Evolutionary conservation across 768 basidiomycete species (phyloP).

Genomic region (Phaeotremella fagi): DNA sequence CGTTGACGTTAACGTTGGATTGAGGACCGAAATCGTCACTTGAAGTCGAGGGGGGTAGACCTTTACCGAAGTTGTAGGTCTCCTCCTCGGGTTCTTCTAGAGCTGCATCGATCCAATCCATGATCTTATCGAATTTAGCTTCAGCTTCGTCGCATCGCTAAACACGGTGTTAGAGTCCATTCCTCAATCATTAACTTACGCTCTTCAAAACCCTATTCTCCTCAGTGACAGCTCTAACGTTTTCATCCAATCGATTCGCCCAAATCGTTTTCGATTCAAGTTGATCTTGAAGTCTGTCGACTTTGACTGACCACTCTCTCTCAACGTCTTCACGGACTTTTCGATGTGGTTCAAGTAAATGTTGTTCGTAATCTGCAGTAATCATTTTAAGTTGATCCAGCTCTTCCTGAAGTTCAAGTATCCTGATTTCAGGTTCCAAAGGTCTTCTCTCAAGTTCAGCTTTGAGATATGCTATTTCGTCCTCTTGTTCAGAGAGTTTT

Average conservation of each 20-base stretch:
- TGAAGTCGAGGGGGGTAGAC: slow-evolving; percentile 6
- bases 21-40: slow-evolving; percentile 24
- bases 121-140: slow-evolving; percentile 22
- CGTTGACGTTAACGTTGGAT: background rate
- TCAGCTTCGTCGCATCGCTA: slow-evolving; percentile 15
- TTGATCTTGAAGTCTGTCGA: slow-evolving; percentile 31
- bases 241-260: slow-evolving; percentile 43
- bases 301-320: slow-evolving; percentile 36
- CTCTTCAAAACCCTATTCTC: slow-evolving; percentile 31
- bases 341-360: slow-evolving; percentile 38
- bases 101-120: slow-evolving; percentile 24
- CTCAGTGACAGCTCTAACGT: slow-evolving; percentile 29
- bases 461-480: slow-evolving; percentile 78
- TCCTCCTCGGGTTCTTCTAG: slow-evolving; percentile 3
- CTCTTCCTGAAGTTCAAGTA: slow-evolving; percentile 66
- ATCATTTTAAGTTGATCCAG: slow-evolving; percentile 69
- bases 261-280: slow-evolving; percentile 38
- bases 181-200: slow-evolving; percentile 23
- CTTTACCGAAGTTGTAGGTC: background rate
- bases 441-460: slow-evolving; percentile 69
- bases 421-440: slow-evolving; percentile 67
- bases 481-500: slow-evolving; percentile 72
- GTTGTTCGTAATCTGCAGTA: slow-evolving; percentile 46
- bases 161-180: too few species aligned
- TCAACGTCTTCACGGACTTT: slow-evolving; percentile 48